Percentiles rank a stretch among this genome's conserved stretches.
Conservation (phyloP, 306 rosid species). For the Dalbergia cochinchinensis region DNA sequence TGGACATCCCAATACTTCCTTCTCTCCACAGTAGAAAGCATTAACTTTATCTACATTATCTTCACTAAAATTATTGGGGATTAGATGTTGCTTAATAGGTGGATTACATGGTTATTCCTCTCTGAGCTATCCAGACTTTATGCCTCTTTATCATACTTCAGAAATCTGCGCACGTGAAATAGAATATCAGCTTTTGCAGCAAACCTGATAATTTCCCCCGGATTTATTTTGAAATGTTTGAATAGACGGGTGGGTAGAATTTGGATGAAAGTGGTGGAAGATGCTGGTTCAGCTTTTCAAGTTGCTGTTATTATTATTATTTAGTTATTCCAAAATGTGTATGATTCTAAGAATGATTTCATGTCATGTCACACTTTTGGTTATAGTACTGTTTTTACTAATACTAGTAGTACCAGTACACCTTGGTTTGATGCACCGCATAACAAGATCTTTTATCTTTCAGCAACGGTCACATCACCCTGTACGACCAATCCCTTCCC, state of each 20-base stretch:
- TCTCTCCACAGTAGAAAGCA: not conserved
- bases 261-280: slow-evolving; percentile 32
- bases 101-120: not conserved
- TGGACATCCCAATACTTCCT: not conserved
- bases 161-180: not conserved
- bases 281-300: slow-evolving; percentile 38
- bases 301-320: not conserved
- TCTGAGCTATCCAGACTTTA: not conserved
- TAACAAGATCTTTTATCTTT: slow-evolving; percentile 33
- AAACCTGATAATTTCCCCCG: not conserved
- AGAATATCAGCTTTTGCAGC: not conserved
- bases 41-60: not conserved
- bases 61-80: not conserved
- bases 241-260: not conserved
- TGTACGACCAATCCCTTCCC: slow-evolving; percentile 96
- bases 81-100: slow-evolving; percentile 9
- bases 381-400: too few species aligned
- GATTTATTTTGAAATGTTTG: slow-evolving; percentile 37
- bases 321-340: not conserved
- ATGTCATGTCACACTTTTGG: not conserved
- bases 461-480: slow-evolving; percentile 99
- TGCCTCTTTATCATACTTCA: not conserved
- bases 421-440: not conserved
- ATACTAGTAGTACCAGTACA: not conserved
- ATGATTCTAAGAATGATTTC: too few species aligned